Conservation (phyloP, 352 stramenopile species). For the Pythium insidiosum region DNA sequence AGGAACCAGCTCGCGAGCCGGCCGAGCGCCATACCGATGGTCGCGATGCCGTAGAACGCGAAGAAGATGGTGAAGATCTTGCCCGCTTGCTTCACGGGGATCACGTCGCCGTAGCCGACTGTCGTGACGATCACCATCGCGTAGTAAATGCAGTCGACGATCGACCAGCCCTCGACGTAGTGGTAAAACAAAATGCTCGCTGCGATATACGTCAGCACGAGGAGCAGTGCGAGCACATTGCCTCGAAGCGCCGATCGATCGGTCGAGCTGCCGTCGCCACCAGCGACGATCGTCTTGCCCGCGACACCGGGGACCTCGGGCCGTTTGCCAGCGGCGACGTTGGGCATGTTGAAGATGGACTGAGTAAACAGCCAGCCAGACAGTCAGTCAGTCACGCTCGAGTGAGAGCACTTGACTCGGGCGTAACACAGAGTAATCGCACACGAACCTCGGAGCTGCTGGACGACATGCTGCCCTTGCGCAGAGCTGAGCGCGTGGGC, state of each 20-base stretch:
- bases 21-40: slow-evolving; percentile 57
- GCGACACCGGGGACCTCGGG: slow-evolving; percentile 9
- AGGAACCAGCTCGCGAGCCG: slow-evolving; percentile 46
- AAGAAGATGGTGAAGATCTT: slow-evolving; percentile 87
- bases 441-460: slow-evolving; percentile 13
- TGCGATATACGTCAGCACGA: slow-evolving; percentile 50
- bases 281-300: slow-evolving; percentile 12
- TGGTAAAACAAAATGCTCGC: slow-evolving; percentile 52
- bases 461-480: slow-evolving; percentile 5
- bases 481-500: neutral
- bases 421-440: neutral
- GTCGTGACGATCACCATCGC: slow-evolving; percentile 90
- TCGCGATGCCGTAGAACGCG: slow-evolving; percentile 65
- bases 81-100: slow-evolving; percentile 34
- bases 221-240: slow-evolving; percentile 33
- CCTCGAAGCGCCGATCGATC: neutral
- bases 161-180: slow-evolving; percentile 40
- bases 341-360: slow-evolving; percentile 12
- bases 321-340: neutral
- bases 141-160: slow-evolving; percentile 88
- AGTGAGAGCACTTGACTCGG: neutral
- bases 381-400: neutral
- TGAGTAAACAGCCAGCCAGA: neutral
- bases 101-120: slow-evolving; percentile 83
- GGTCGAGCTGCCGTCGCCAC: neutral